Base-by-base conservation (phyloP, 2,329 filamentous ascomycete genomes). In the Cordyceps militaris region DNA sequence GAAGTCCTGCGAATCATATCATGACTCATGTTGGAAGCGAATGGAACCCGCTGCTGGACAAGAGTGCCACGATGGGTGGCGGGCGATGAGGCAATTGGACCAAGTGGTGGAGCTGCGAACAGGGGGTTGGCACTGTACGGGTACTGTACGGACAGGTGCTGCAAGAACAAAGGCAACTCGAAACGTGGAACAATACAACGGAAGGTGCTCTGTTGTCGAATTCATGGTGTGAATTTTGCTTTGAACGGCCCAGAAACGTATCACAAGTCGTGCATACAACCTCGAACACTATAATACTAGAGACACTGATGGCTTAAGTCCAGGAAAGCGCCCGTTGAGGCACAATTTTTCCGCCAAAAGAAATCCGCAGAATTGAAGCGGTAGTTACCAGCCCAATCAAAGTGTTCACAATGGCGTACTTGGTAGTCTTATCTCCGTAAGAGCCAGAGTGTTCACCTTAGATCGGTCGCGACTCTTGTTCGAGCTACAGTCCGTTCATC, bases 51-150 rank as follows among this genome's bases (percentile, higher is more conserved):
- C 30, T 28, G 26, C 38, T 51, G 55, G 48, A 47, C 46, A 46
- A 51, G 55, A 36, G 36, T 44, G 55, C 47, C 40, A 51, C 47
- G 55, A 57, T 51, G 43, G 46, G 47, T 57, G 40, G 55, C 55
- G 55, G 55, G 28, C 28, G 47, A 44, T 51, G 47, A 51, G 47
- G 55, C 19, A 44, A 36, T 46, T 56, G 34, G n/a, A n/a, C 7
- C 24, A 13, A 24, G 32, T 14, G 34, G 54, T 56, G 54, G 54
- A 50, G 46, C 54, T 19, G 34, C 8, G 26, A 26, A 8, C 9
- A 10, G 21, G 23, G 43, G 32, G 24, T 32, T 40, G 24, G 43
- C 43, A 56, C 53, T 56, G 53, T 56, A 7, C 23, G 43, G 26
- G 23, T 23, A 47, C 52, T 47, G 40, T 55, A 36, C 10, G 40